phyloP scores from a whole-genome alignment of 495 filamentous ascomycete genomes.

The Penicillium alfredii region DNA sequence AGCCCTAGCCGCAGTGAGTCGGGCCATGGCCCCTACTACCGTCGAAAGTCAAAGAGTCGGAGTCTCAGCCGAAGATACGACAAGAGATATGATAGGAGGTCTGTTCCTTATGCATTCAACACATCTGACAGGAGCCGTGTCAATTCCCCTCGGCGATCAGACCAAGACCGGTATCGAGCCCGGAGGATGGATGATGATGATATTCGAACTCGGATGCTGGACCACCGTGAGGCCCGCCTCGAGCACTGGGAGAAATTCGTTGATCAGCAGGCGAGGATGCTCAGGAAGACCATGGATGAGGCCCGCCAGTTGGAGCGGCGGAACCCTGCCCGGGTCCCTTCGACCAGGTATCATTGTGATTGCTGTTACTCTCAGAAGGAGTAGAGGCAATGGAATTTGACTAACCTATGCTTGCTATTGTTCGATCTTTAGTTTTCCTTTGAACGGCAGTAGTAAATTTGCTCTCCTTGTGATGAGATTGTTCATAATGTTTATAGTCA shows the following conservation, averaged over 20 bases:
- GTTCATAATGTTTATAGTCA: too few relatives aligned
- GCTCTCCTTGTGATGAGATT: too few relatives aligned
- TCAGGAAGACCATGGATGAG: slow-evolving; percentile 22
- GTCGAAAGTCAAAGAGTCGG: slow-evolving; percentile 4
- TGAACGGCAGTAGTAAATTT: too few relatives aligned
- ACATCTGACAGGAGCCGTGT: slow-evolving; percentile 3
- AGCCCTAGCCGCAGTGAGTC: slow-evolving; percentile 7
- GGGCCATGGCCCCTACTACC: slow-evolving; percentile 4
- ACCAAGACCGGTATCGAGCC: slow-evolving; percentile 12
- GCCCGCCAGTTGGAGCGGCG: slow-evolving; percentile 11
- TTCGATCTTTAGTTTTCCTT: too few relatives aligned
- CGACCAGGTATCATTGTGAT: slow-evolving; percentile 10
- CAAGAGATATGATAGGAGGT: neutral
- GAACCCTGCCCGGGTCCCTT: slow-evolving; percentile 10
- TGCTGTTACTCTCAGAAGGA: slow-evolving; percentile 10
- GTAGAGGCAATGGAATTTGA: too few relatives aligned
- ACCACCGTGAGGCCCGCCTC: slow-evolving; percentile 25
- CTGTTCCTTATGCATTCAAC: neutral
- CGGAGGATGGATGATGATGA: slow-evolving; percentile 22
- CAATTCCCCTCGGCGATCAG: slow-evolving; percentile 5
- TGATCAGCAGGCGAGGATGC: slow-evolving; percentile 14
- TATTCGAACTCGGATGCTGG: slow-evolving; percentile 26
- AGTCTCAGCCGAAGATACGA: slow-evolving; percentile 7
- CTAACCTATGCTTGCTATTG: too few relatives aligned
- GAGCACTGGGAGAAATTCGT: slow-evolving; percentile 22